Evolutionary conservation across 805 yeast genomes (phyloP), one percentile per base, ranked within the genome.

Genomic region (Clavispora phyllophila): DNA sequence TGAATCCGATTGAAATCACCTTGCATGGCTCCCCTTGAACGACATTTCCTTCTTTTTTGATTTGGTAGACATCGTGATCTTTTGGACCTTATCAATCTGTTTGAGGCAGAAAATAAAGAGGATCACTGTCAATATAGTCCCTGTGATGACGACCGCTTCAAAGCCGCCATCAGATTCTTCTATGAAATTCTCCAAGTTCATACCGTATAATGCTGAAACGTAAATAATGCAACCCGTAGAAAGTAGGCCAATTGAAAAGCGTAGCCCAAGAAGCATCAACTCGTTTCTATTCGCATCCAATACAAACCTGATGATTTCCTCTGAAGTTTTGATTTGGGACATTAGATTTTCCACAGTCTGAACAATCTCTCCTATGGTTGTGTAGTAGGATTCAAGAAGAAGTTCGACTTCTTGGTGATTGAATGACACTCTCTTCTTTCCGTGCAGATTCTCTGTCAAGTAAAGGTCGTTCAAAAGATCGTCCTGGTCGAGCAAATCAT

Each of bases 231-330:
- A 77, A 2, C 95, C 95, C 55, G 90, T 68, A 3, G 96, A 83
- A 27, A 93, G 66, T 43, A 95, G 72, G 0, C 95, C 93, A 20
- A 88, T 81, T 39, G 93, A 82, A 60, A 88, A 87, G 53, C 84
- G 75, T 43, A 93, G 70, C 3, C 96, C 95, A 31, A 93, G 68
- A 23, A 89, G 61, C 96, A 93, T 89, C 46, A 93, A 72, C 51
- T 91, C 88, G 62, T 93, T 93, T 62, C 99, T 77, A 62, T 93
- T 91, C 1, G 97, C 84, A 60, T 93, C 99, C 45, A 93, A 66
- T 19, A 93, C 84, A 50, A 93, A 90, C 56, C 89, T 89, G 46
- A 90, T 89, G 55, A 93, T 89, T 61, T 93, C 99, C 61, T 93
- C 98, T 0, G 97, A 90, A 17, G 96, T 87, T 49, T 79, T 79